Evolutionary conservation across 768 basidiomycete species (phyloP), one percentile per base, ranked within the genome.

Genomic region (Phlegmacium glaucopus): DNA sequence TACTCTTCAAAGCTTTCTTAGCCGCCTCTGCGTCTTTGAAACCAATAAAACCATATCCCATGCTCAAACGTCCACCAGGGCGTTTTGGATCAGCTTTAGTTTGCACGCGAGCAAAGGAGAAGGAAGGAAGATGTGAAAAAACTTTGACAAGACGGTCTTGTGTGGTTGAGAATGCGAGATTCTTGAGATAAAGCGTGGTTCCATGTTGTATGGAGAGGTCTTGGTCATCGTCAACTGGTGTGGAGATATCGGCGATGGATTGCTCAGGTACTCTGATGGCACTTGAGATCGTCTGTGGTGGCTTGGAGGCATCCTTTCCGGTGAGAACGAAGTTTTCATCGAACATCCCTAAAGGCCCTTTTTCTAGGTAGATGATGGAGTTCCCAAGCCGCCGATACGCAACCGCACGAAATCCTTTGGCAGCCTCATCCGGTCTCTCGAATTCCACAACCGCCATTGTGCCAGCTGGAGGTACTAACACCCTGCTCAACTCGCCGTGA

Each of bases 11-110:
- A 16, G 87, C 95, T 53, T 76, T 80, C 64, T 75, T 75, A 40
- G 95, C 94, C 9, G 74, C 80, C 8, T 89, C 88, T 0, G 61
- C 64, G 22, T 83, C 84, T 61, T 80, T 81, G 72, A 98, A 98
- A 5, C 94, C 94, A 27, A 95, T 77, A 56, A 99, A 99, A 0
- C 95, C 96, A 62, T 94, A 97, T 0, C 95, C 95, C 91, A 94
- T 95, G 62, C 90, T 93, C 42, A 96, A 68, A 41, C 80, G 74
- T 9, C 57, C 61, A 9, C 76, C 74, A 2, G 82, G 78, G 8
- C 79, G 74, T 59, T 90, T 90, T 0, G 91, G 85, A 64, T 95
- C 90, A 0, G 87, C 82, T 63, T 96, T 97, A 29, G 83, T 94
- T 64, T 97, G 92, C 6, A 97, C 79, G 12, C 90, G 85, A 16